Base-by-base conservation (phyloP, 225 moss, liverwort and hornwort genomes). In the Ulota crispa region DNA sequence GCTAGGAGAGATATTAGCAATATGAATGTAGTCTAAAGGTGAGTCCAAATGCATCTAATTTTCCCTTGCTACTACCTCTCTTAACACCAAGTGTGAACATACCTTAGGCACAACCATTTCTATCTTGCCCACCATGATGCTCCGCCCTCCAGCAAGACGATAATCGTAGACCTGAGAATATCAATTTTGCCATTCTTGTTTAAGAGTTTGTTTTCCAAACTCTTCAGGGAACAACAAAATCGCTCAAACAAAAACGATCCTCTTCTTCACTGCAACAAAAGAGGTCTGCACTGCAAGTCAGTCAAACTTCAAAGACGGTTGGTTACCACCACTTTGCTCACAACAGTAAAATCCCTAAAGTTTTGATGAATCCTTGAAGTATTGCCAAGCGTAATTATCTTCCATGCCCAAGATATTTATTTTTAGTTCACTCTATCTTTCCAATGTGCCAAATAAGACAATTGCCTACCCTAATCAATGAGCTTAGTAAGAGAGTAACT, bases 51-150 rank as follows among this genome's bases (percentile, higher is more conserved):
- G 9, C 39, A 39, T 39, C 39, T 39, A 39, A 39, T 39, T 39
- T 39, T 39, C 9, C 39, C 9, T 39, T 39, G 39, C 39, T 39
- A 39, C 9, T 39, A 39, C 9, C 39, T 2, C 39, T 39, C 39
- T 39, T 39, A 39, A 39, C 39, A 39, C 39, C 39, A 39, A 39
- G 39, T 9, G 9, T 39, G 39, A 39, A 39, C 9, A 39, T 39
- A 39, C 39, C 9, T 39, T 59, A 9, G 28, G 27, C 62, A 81
- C 83, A 3, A 69, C 81, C 62, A 72, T 68, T 73, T 77, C 84
- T 78, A 77, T 81, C 57, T 78, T 57, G 26, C 81, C 81, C 78
- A 81, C 81, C 84, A 76, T 81, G 34, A 56, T 71, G 70, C 81
- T 37, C 21, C 19, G 2, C 37, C 67, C 61, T 68, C 50, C 18